Evolutionary conservation across 2,329 filamentous ascomycete species (phyloP).

Genomic region (Sphaceloma murrayae): DNA sequence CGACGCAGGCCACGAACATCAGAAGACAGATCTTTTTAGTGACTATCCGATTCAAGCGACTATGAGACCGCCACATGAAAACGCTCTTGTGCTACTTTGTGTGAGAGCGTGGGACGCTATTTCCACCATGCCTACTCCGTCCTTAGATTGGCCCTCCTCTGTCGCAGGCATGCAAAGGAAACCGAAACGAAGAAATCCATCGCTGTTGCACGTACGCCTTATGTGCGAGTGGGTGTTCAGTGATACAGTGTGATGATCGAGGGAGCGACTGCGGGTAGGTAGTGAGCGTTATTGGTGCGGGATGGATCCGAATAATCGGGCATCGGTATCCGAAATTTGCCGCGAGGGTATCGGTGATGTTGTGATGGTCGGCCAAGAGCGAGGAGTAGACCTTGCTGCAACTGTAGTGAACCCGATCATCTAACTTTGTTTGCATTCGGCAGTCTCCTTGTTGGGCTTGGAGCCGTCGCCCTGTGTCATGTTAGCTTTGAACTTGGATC

Average conservation of each 20-base stretch:
- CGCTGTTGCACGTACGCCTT: slow-evolving; percentile 6
- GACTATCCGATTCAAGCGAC: slow-evolving; percentile 10
- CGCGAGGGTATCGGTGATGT: neutral
- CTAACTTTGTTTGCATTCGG: slow-evolving; percentile 91
- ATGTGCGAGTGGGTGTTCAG: slow-evolving; percentile 5
- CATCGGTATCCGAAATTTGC: neutral
- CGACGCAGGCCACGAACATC: slow-evolving; percentile 1
- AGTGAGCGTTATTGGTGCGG: slow-evolving; percentile 1
- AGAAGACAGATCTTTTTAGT: neutral
- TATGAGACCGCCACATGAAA: slow-evolving; percentile 1
- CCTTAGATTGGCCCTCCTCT: slow-evolving; percentile 12
- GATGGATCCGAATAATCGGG: neutral
- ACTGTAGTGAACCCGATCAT: slow-evolving; percentile 8
- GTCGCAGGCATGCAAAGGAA: slow-evolving; percentile 10
- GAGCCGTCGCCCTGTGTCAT: slow-evolving; percentile 64
- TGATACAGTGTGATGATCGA: slow-evolving; percentile 3
- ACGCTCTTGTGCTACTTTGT: neutral
- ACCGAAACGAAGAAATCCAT: slow-evolving; percentile 15
- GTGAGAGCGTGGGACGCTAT: slow-evolving; percentile 1
- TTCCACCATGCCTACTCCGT: slow-evolving; percentile 15
- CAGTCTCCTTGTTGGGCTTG: slow-evolving; percentile 88
- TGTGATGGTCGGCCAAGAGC: too few relatives aligned
- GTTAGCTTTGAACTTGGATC: too few relatives aligned
- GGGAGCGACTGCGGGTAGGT: slow-evolving; percentile 9
- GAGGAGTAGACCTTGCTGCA: too few relatives aligned